phyloP scores from a whole-genome alignment of 441 rosid genomes.

The Mallotus japonicus region DNA sequence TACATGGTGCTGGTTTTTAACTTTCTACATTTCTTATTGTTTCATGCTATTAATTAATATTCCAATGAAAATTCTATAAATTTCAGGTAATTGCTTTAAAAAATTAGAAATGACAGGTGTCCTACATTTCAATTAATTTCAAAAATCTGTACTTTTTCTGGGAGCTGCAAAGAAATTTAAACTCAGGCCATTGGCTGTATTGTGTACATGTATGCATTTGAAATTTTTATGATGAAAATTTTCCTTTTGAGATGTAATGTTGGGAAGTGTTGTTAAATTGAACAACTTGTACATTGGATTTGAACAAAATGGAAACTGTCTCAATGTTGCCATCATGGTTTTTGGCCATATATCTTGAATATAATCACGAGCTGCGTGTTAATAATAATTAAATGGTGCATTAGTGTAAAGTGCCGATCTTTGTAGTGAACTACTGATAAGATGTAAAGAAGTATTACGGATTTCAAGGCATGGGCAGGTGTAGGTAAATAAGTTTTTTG shows the following conservation, averaged over 20 bases:
- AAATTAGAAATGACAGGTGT: too few relatives aligned
- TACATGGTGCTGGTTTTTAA: not conserved
- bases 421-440: slow-evolving; percentile 1
- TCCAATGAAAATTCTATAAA: not conserved
- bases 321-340: not conserved
- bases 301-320: not conserved
- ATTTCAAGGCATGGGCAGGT: not conserved
- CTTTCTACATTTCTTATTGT: not conserved
- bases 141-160: too few relatives aligned
- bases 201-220: not conserved
- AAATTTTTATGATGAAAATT: not conserved
- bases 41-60: not conserved
- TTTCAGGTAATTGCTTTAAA: too few relatives aligned
- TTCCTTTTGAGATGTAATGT: not conserved
- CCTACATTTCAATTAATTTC: too few relatives aligned
- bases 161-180: not conserved
- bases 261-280: not conserved
- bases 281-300: not conserved
- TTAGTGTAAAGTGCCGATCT: not conserved
- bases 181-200: not conserved
- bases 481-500: not conserved
- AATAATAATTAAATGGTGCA: not conserved
- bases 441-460: not conserved
- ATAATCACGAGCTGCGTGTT: not conserved
- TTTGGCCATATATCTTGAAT: not conserved